Evolutionary conservation across 441 rosid species (phyloP).

Genomic region (Pelargonium australe): DNA sequence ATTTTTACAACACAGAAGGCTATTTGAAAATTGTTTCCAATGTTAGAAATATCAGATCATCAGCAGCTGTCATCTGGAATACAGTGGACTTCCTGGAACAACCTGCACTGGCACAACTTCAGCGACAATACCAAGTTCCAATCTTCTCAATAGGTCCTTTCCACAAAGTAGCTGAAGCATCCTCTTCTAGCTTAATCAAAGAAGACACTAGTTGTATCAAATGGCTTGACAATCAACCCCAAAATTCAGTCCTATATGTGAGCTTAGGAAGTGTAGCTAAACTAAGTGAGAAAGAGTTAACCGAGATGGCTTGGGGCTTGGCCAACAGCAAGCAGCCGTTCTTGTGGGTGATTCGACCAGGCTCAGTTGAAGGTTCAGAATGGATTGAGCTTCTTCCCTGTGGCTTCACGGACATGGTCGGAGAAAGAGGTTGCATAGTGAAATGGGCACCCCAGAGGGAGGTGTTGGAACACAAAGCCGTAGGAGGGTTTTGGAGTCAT

Average conservation of each 20-base stretch:
- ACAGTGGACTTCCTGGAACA: slow-evolving; percentile 39
- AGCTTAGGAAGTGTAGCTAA: slow-evolving; percentile 46
- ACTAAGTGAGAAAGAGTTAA: slow-evolving; percentile 28
- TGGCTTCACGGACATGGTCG: slow-evolving; percentile 27
- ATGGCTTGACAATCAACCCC: slow-evolving; percentile 47
- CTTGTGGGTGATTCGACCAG: slow-evolving; percentile 52
- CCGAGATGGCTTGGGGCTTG: slow-evolving; percentile 52
- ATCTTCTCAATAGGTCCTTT: slow-evolving; percentile 43
- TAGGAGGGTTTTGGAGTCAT: slow-evolving; percentile 47
- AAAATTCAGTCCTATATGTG: slow-evolving; percentile 40
- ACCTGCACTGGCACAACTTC: slow-evolving; percentile 18
- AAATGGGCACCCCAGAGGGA: slow-evolving; percentile 52
- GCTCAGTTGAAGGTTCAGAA: slow-evolving; percentile 24
- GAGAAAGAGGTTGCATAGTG: slow-evolving; percentile 39
- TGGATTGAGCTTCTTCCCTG: slow-evolving; percentile 29
- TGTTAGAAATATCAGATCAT: slow-evolving; percentile 19
- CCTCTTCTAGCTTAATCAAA: slow-evolving; percentile 31
- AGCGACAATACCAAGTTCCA: slow-evolving; percentile 21
- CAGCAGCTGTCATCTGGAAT: slow-evolving; percentile 41
- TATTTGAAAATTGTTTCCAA: slow-evolving; percentile 4
- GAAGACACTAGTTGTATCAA: slow-evolving; percentile 37
- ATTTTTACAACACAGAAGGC: slow-evolving; percentile 15
- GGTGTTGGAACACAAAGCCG: slow-evolving; percentile 37
- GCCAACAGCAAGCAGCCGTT: slow-evolving; percentile 37
- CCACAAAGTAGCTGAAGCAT: slow-evolving; percentile 31